These are phyloP conservation scores for Lachancea sp. DNA, from an alignment of 805 yeast genomes.

Conservation along the genomic window DNA sequence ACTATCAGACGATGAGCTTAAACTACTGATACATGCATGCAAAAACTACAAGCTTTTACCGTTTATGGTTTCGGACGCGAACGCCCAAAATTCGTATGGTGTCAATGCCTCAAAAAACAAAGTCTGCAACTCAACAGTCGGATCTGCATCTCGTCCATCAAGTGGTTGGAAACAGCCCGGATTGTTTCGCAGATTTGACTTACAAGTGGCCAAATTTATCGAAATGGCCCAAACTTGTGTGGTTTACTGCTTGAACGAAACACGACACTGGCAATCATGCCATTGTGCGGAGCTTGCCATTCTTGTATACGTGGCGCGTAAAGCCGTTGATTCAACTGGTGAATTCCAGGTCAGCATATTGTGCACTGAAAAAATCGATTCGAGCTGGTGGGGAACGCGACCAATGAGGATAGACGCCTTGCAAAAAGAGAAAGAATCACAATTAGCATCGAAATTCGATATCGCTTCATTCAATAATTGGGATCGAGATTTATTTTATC, in stretches of 20 bases:
- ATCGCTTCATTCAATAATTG: conserved; percentile 45
- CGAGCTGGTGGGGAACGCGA: conserved; percentile 22
- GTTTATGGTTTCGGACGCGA: conserved; percentile 40
- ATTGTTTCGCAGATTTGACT: conserved; percentile 75
- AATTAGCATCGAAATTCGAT: conserved; percentile 34
- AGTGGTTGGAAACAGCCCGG: conserved; percentile 47
- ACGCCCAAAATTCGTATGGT: conserved; percentile 18
- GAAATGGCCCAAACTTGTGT: conserved; percentile 69
- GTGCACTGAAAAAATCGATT: conserved; percentile 14
- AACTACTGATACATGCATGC: conserved; percentile 15
- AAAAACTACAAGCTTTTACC: conserved; percentile 29
- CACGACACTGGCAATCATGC: conserved; percentile 15
- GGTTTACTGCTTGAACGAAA: conserved; percentile 56
- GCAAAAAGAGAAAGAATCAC: conserved; percentile 12
- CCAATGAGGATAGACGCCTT: conserved; percentile 15
- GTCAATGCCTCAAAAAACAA: conserved; percentile 6
- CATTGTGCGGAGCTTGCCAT: conserved; percentile 30
- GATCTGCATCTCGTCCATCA: not conserved
- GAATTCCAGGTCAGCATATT: conserved; percentile 10
- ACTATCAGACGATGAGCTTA: not conserved
- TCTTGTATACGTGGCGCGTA: conserved; percentile 40
- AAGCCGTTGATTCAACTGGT: conserved; percentile 18
- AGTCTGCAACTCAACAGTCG: conserved; percentile 7
- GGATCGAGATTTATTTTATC: conserved; percentile 61
- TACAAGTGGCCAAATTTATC: conserved; percentile 69